Percentiles rank a stretch among this genome's conserved stretches.
Evolutionary conservation across 768 basidiomycete species (phyloP).

Genomic region (Leucogyrophana mollusca): DNA sequence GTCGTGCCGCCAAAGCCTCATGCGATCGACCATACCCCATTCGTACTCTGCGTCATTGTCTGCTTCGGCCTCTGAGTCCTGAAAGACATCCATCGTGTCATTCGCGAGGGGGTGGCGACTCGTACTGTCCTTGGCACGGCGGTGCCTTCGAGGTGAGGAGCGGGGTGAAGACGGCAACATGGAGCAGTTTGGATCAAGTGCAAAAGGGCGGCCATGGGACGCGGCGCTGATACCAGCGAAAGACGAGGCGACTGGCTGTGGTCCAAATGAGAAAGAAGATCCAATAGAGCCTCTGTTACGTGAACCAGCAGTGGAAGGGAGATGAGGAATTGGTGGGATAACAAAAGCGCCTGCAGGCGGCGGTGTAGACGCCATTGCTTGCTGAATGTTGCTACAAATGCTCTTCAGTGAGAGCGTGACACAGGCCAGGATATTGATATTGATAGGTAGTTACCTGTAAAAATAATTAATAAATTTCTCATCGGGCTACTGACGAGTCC

Average conservation of each 20-base stretch:
- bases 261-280: slow-evolving; percentile 82
- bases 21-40: slow-evolving; percentile 91
- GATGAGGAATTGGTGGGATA: slow-evolving; percentile 46
- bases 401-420: too few relatives aligned
- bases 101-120: slow-evolving; percentile 73
- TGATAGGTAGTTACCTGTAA: too few relatives aligned
- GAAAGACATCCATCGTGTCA: slow-evolving; percentile 73
- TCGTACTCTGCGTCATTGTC: slow-evolving; percentile 62
- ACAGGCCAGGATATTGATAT: too few relatives aligned
- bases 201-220: slow-evolving; percentile 52
- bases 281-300: slow-evolving; percentile 69
- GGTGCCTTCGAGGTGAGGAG: slow-evolving; percentile 61
- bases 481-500: too few relatives aligned
- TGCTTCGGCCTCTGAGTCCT: slow-evolving; percentile 60
- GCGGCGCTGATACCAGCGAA: slow-evolving; percentile 62
- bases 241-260: slow-evolving; percentile 72
- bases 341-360: slow-evolving; percentile 44
- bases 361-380: slow-evolving; percentile 43
- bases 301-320: slow-evolving; percentile 53
- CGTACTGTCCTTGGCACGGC: slow-evolving; percentile 53
- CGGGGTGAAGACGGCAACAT: slow-evolving; percentile 73
- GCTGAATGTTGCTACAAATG: too few relatives aligned
- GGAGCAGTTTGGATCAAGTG: slow-evolving; percentile 80
- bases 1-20: slow-evolving; percentile 97
- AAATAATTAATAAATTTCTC: too few relatives aligned